These are phyloP conservation scores for Hansenula sp. DNA, from an alignment of 1,139 yeast genomes.

Conservation along the genomic window DNA sequence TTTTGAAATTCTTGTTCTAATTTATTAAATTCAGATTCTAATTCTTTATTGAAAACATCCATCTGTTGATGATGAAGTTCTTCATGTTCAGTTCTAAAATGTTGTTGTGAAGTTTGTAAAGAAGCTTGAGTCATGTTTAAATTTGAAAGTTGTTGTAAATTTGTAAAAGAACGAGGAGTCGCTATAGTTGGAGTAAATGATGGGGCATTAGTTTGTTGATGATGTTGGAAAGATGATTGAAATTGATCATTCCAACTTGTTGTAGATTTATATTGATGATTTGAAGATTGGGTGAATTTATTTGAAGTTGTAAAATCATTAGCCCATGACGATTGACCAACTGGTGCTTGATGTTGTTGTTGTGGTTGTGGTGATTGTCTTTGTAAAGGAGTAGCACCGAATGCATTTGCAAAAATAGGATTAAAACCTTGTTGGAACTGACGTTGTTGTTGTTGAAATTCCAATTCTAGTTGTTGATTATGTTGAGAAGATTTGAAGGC, in stretches of 20 bases:
- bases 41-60: slow-evolving; percentile 6
- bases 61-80: slow-evolving; percentile 14
- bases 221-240: neutral
- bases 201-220: slow-evolving; percentile 9
- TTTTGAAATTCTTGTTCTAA: slow-evolving; percentile 10
- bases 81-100: slow-evolving; percentile 17
- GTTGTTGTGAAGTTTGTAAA: neutral
- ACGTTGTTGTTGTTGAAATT: slow-evolving; percentile 18
- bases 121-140: slow-evolving; percentile 1
- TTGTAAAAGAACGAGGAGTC: neutral
- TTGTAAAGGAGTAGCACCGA: slow-evolving; percentile 3
- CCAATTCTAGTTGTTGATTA: slow-evolving; percentile 16
- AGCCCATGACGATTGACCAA: neutral
- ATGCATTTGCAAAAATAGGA: slow-evolving; percentile 9
- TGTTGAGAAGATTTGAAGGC: slow-evolving; percentile 12
- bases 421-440: slow-evolving; percentile 8
- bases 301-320: neutral
- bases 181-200: slow-evolving; percentile 6
- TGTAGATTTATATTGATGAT: slow-evolving; percentile 4
- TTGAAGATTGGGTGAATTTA: slow-evolving; percentile 8
- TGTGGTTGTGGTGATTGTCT: slow-evolving; percentile 1
- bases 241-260: slow-evolving; percentile 15
- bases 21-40: slow-evolving; percentile 13
- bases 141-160: neutral
- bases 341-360: slow-evolving; percentile 1